Conservation (phyloP, 306 rosid species). For the Hippophae gyantsensis region DNA sequence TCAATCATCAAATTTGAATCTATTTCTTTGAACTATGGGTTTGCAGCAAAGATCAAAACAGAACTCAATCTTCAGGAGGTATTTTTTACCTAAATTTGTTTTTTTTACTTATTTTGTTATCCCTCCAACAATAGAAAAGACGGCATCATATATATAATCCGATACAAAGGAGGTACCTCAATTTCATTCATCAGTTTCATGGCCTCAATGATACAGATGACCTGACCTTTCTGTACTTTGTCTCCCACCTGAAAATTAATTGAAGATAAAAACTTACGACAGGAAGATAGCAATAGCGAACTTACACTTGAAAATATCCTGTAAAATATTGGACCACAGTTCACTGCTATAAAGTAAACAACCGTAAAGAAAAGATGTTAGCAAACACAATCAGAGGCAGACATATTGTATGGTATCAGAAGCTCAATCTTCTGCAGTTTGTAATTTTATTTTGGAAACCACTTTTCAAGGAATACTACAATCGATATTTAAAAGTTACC, state of each 20-base stretch:
- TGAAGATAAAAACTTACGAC: background rate
- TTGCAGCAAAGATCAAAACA: too few relatives aligned
- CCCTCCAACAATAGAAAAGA: too few relatives aligned
- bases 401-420: background rate
- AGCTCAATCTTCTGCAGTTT: background rate
- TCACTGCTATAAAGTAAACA: background rate
- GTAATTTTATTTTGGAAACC: conserved; percentile 4
- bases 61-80: too few relatives aligned
- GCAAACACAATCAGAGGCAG: background rate
- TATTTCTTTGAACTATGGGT: background rate
- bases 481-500: conserved; percentile 27
- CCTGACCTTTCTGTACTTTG: conserved; percentile 86
- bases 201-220: conserved; percentile 83
- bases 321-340: background rate
- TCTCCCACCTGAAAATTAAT: conserved; percentile 73
- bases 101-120: background rate
- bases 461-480: background rate
- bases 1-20: background rate
- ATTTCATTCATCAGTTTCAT: conserved; percentile 97
- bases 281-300: background rate
- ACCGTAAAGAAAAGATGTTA: background rate
- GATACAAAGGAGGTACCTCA: conserved; percentile 42
- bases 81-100: background rate
- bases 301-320: background rate
- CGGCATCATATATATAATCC: too few relatives aligned